Conservation (phyloP, 257 asterid genomes). For the Capsicum chinense region DNA sequence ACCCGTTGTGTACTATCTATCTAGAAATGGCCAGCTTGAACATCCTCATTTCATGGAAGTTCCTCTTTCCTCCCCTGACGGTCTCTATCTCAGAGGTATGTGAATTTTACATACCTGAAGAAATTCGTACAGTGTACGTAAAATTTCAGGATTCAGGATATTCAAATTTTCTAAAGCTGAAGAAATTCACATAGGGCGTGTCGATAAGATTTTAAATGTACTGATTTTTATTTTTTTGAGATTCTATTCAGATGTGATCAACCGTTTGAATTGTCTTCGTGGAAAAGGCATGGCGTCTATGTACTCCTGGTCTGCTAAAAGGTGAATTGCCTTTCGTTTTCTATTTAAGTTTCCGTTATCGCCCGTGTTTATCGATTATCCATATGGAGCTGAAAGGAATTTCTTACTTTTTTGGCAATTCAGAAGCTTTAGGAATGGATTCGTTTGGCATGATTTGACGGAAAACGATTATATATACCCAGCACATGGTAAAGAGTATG, state of each 20-base stretch:
- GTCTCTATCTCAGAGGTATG: slow-evolving; percentile 69
- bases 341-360: neutral
- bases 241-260: slow-evolving; percentile 59
- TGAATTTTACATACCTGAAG: neutral
- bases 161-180: neutral
- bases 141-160: neutral
- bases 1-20: slow-evolving; percentile 74
- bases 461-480: slow-evolving; percentile 82
- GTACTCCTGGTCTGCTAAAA: slow-evolving; percentile 90
- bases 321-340: slow-evolving; percentile 37
- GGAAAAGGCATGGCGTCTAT: slow-evolving; percentile 77
- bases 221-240: neutral
- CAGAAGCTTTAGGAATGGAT: slow-evolving; percentile 90
- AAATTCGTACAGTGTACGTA: neutral
- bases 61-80: slow-evolving; percentile 63
- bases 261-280: slow-evolving; percentile 73
- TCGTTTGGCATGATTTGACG: slow-evolving; percentile 90
- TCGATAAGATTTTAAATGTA: neutral
- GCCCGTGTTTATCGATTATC: neutral
- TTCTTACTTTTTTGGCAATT: neutral
- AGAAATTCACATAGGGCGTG: neutral
- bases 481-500: slow-evolving; percentile 76
- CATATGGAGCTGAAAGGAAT: neutral
- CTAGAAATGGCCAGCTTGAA: slow-evolving; percentile 81
- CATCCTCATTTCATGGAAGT: slow-evolving; percentile 99